These are phyloP conservation scores for Berberis vulgaris DNA, from an alignment of 164 flowering plant species.

Conservation along the genomic window DNA sequence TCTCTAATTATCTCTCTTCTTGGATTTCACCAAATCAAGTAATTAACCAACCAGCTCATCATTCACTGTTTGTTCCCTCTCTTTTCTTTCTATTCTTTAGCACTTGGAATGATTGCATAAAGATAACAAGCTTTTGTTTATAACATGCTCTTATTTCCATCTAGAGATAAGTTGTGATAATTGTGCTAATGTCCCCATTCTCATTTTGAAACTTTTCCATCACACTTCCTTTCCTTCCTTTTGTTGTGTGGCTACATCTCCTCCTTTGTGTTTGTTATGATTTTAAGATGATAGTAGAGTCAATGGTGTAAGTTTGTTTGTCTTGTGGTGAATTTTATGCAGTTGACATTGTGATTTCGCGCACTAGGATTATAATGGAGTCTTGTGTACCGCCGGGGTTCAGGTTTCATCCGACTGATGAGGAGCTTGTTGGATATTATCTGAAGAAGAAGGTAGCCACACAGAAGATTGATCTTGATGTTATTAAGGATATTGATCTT, in stretches of 20 bases:
- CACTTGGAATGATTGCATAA: constrained; percentile 21
- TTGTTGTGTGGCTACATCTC: neutral
- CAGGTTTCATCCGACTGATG: constrained; percentile 85
- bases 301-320: neutral
- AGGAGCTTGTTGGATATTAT: constrained; percentile 84
- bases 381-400: constrained; percentile 84
- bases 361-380: constrained; percentile 27
- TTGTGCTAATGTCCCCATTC: constrained; percentile 42
- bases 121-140: constrained; percentile 10
- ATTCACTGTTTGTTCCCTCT: neutral
- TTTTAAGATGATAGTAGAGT: constrained; percentile 26
- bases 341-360: constrained; percentile 15
- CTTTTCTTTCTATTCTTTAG: neutral
- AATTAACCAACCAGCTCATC: neutral
- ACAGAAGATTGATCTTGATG: constrained; percentile 83
- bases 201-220: constrained; percentile 18
- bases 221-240: constrained; percentile 6
- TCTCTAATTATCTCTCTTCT: neutral
- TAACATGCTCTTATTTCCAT: constrained; percentile 24
- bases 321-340: constrained; percentile 43
- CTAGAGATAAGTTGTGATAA: constrained; percentile 30
- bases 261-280: constrained; percentile 22
- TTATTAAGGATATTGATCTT: constrained; percentile 79
- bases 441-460: constrained; percentile 73
- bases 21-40: neutral